Base-by-base conservation (phyloP, 2,329 filamentous ascomycete species). In the Cytospora piceicola region DNA sequence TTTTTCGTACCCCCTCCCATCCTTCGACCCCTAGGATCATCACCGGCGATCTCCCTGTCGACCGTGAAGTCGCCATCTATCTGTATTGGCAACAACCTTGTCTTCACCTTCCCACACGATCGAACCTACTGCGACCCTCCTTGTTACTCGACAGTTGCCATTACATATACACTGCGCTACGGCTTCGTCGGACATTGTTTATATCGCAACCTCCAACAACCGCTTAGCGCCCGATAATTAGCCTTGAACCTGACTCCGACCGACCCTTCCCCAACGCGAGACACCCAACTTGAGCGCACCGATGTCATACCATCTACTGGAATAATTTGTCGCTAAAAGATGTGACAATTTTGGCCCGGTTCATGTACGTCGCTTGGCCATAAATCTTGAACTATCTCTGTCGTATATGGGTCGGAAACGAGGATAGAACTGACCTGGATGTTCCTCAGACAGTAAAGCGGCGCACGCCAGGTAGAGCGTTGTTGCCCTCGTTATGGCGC, bases 401-500 rank as follows among this genome's bases (percentile, higher is more conserved):
- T 14, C 17, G 42, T 27, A 20, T 9, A 62, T 58, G 42, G 59
- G 36, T 24, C 63, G 63, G 58, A 65, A 34, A 54, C 42, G 42
- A 34, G 51, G 14, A 22, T 17, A 24, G 36, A 29, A 67, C 61
- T 24, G 34, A 46, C 64, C 58, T 56, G 51, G 6, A 56, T 62
- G 61, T 32, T 34, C 42, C n/a, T 24, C 56, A 68, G 64, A 67
- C 64, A 67, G 67, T 24, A 64, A 54, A 65, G 46, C 66, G 66
- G 66, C 67, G 58, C 60, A 61, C 68, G 64, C 64, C 46, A 65
- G 68, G 64, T 69, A 69, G 67, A 68, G 67, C 67, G 67, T 57
- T 59, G 71, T 67, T 61, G 66, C 63, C 56, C 61, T 71, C 74
- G 75, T 72, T 71, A 90, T 90, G 88, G 87, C 88, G 74, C 83